phyloP scores from a whole-genome alignment of 2,329 filamentous ascomycete species.

The Leptographium wingfieldii region DNA sequence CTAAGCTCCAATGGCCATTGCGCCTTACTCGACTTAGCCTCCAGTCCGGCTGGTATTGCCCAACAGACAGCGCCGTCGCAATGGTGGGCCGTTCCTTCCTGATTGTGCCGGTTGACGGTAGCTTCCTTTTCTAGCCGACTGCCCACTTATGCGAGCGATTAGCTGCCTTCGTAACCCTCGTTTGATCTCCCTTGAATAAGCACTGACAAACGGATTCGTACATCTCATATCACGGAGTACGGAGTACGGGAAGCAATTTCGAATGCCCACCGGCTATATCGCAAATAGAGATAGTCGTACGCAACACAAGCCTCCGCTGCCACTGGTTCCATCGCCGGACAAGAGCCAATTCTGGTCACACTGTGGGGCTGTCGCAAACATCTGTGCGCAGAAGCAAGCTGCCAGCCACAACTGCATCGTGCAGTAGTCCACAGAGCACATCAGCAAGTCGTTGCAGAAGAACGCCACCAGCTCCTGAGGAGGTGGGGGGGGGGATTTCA shows the following conservation, averaged over 20 bases:
- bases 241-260: not conserved
- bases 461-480: not conserved
- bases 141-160: not conserved
- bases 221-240: not conserved
- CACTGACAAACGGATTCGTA: not conserved
- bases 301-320: not conserved
- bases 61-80: not conserved
- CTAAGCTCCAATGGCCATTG: not conserved
- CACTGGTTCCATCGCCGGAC: not conserved
- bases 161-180: too few relatives aligned
- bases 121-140: not conserved
- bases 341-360: not conserved
- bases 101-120: not conserved
- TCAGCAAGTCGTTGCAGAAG: not conserved
- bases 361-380: not conserved
- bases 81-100: conserved; percentile 10
- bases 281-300: too few relatives aligned
- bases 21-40: not conserved
- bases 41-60: not conserved
- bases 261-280: not conserved
- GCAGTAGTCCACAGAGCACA: not conserved
- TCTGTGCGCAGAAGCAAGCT: not conserved
- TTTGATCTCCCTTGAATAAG: not conserved
- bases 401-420: not conserved
- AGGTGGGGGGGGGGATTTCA: not conserved